Evolutionary conservation across 768 basidiomycete species (phyloP).

Genomic region (Russula sp.): DNA sequence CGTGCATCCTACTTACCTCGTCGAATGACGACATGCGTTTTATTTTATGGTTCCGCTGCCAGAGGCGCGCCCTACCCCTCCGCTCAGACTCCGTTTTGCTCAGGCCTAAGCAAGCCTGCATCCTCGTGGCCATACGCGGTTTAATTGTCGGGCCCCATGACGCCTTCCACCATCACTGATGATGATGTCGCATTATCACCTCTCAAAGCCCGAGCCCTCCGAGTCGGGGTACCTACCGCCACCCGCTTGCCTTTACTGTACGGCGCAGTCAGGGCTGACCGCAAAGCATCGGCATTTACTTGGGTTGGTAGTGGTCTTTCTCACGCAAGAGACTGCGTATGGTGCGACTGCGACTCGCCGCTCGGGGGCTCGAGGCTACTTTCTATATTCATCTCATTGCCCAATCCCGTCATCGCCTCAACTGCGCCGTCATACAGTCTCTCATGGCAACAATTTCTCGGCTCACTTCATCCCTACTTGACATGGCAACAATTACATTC

Average conservation of each 20-base stretch:
- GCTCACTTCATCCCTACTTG: not conserved
- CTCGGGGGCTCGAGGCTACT: not conserved
- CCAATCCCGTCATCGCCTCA: not conserved
- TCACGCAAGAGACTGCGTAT: not conserved
- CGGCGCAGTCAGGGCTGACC: not conserved
- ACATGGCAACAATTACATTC: conserved; percentile 11
- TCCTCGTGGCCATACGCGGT: not conserved
- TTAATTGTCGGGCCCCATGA: not conserved
- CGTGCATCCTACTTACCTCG: not conserved
- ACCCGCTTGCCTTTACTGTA: not conserved
- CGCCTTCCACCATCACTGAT: not conserved
- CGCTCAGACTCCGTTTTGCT: not conserved
- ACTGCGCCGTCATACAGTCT: not conserved
- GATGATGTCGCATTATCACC: too few relatives aligned
- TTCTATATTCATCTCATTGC: not conserved
- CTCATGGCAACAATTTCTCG: not conserved
- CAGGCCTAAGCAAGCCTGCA: not conserved
- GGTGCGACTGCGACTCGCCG: not conserved
- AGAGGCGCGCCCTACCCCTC: not conserved
- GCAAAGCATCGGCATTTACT: not conserved
- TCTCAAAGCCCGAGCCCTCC: not conserved
- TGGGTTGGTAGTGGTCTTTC: not conserved
- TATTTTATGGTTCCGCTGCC: not conserved
- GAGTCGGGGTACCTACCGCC: not conserved
- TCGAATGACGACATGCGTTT: not conserved